Base-by-base conservation (phyloP, 2,329 filamentous ascomycete species). In the Hirsutella rhossiliensis region DNA sequence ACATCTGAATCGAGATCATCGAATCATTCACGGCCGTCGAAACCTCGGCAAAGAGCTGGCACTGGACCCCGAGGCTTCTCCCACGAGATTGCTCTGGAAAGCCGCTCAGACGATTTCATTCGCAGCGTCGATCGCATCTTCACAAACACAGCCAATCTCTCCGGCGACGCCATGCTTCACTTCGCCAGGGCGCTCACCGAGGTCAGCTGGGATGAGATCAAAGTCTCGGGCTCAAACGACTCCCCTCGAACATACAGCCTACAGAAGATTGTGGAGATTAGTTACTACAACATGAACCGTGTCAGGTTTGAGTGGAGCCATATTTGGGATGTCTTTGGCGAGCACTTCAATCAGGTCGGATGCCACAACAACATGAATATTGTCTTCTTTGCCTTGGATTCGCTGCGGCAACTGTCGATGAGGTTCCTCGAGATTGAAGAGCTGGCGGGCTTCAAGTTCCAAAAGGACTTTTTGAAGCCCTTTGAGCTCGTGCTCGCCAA, bases 251-350 rank as follows among this genome's bases (percentile, higher is more conserved):
- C 90, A 9, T 98, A 96, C 72, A 96, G 89, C 66, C 69, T 98
- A 48, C 92, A 98, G 59, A 98, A 98, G 64, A 78, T 98, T 50
- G 94, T 98, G 15, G 92, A 98, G 64, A 97, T 98, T 63, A 94
- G 87, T 62, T 96, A 95, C 64, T 98, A 98, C 77, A 98, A 98
- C 68, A 98, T 98, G 92, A 88, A 87, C 47, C 82, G 92, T 71
- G 90, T 98, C 31, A 84, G 92, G 55, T 97, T 97, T 55, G 92
- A 98, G 61, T 98, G 92, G 92, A 94, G 85, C 12, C 90, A 84
- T 55, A 95, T 98, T 47, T 99, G 92, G 92, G 85, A 86, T 50
- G 85, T 98, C 2, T 75, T 99, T n/a, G 92, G 92, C 13, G 86
- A 95, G 59, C 94, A 99, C 60, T 98, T 99, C 72, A 97, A 97